Conservation (phyloP, 148 eudicot genomes). For the Nyssa sinensis region DNA sequence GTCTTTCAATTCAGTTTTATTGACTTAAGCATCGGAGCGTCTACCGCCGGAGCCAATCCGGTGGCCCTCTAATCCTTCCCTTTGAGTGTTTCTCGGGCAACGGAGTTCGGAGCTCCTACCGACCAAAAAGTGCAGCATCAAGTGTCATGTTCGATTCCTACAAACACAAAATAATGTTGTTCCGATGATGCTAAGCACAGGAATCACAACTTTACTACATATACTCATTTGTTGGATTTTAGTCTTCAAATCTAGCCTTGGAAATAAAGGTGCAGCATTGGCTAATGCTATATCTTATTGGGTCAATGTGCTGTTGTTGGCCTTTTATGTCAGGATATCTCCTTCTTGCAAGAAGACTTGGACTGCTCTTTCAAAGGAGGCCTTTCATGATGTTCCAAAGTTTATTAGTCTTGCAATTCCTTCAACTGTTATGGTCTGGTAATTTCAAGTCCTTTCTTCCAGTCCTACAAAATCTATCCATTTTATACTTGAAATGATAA, state of each 20-base stretch:
- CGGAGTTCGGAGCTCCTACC: too few relatives aligned
- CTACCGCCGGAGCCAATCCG: too few relatives aligned
- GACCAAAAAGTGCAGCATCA: too few relatives aligned
- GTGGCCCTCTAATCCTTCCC: too few relatives aligned
- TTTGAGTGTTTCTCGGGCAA: too few relatives aligned
- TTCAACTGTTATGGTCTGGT: conserved; percentile 13
- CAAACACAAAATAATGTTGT: conserved; percentile 3
- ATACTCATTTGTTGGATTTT: conserved; percentile 7
- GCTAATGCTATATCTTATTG: conserved; percentile 14
- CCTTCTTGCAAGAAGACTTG: conserved; percentile 11
- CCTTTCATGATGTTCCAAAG: conserved; percentile 1
- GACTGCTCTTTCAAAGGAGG: not conserved
- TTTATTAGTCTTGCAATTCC: conserved; percentile 11
- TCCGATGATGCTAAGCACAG: conserved; percentile 7
- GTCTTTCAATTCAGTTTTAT: too few relatives aligned
- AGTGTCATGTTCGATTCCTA: conserved; percentile 4
- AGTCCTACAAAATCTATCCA: not conserved
- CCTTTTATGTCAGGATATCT: not conserved
- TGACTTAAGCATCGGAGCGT: too few relatives aligned
- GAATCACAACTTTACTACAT: not conserved
- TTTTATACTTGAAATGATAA: not conserved
- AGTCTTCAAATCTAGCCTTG: conserved; percentile 11
- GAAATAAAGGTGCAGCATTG: conserved; percentile 7
- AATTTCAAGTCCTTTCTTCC: not conserved
- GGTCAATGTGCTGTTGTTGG: not conserved